Evolutionary conservation across 352 stramenopile genomes (phyloP).

Genomic region (Pythium coloratum): DNA sequence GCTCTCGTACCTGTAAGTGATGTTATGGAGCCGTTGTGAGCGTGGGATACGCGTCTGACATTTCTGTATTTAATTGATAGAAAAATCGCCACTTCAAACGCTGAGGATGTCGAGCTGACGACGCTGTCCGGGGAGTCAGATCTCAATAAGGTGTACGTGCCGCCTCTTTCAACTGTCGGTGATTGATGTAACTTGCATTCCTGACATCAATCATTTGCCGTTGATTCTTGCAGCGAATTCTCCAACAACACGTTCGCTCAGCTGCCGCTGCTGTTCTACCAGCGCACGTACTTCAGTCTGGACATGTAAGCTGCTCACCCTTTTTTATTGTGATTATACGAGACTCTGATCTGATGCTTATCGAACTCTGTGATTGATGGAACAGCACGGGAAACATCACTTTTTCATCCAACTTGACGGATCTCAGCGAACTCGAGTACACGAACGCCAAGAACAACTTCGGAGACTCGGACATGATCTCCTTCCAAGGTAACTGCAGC

Average conservation of each 20-base stretch:
- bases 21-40: too few species aligned
- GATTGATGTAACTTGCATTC: neutral
- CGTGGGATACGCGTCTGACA: too few species aligned
- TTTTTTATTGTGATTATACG: neutral
- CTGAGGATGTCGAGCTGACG: neutral
- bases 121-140: too few species aligned
- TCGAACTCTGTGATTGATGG: neutral
- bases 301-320: conserved; percentile 23
- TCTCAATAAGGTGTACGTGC: conserved; percentile 22
- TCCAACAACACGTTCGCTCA: conserved; percentile 19
- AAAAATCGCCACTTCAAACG: neutral
- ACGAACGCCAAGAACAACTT: conserved; percentile 8
- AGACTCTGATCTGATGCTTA: too few species aligned
- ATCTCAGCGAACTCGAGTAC: conserved; percentile 12
- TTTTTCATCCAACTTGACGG: neutral
- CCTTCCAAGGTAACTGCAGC: neutral
- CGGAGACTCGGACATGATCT: too few species aligned
- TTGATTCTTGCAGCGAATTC: conserved; percentile 26
- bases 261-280: conserved; percentile 36
- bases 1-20: conserved; percentile 31
- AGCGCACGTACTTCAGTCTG: conserved; percentile 26
- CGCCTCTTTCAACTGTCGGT: neutral
- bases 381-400: neutral
- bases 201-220: neutral
- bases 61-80: conserved; percentile 14